phyloP scores from a whole-genome alignment of 371 early-diverging fungal genomes.

The Massospora cicadina region DNA sequence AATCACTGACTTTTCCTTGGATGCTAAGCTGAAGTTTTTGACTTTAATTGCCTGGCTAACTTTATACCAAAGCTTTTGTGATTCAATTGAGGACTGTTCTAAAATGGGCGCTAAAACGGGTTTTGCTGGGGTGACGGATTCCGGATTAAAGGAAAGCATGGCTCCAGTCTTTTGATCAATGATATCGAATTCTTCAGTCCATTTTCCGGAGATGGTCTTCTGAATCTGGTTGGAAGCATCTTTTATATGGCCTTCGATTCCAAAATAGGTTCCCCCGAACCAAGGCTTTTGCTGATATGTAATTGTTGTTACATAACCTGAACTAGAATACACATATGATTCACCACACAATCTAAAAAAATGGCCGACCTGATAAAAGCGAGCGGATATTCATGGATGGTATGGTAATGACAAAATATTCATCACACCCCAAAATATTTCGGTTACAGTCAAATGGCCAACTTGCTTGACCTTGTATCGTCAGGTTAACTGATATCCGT shows the following conservation, averaged over 20 bases:
- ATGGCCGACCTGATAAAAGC: conserved; percentile 31
- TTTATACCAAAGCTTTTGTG: conserved; percentile 49
- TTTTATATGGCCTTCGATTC: conserved; percentile 24
- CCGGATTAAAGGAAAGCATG: neutral
- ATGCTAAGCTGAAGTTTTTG: conserved; percentile 47
- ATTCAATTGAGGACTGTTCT: conserved; percentile 43
- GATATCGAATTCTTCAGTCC: conserved; percentile 11
- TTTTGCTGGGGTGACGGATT: conserved; percentile 19
- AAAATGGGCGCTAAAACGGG: conserved; percentile 28
- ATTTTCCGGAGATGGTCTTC: conserved; percentile 10
- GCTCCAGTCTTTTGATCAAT: neutral
- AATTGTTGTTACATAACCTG: conserved; percentile 25
- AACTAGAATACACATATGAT: conserved; percentile 27
- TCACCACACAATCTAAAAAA: conserved; percentile 32
- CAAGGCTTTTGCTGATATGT: conserved; percentile 28
- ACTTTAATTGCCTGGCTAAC: conserved; percentile 44
- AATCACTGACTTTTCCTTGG: conserved; percentile 43
- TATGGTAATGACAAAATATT: conserved; percentile 31
- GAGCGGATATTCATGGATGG: conserved; percentile 36
- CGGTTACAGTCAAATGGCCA: conserved; percentile 26
- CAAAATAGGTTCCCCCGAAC: conserved; percentile 32
- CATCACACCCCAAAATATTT: conserved; percentile 23
- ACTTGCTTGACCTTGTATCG: conserved; percentile 26
- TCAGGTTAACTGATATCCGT: neutral
- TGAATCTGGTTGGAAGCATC: neutral